These are phyloP conservation scores for Conringia planisiliqua DNA, from an alignment of 345 rosid genomes.

Conservation along the genomic window DNA sequence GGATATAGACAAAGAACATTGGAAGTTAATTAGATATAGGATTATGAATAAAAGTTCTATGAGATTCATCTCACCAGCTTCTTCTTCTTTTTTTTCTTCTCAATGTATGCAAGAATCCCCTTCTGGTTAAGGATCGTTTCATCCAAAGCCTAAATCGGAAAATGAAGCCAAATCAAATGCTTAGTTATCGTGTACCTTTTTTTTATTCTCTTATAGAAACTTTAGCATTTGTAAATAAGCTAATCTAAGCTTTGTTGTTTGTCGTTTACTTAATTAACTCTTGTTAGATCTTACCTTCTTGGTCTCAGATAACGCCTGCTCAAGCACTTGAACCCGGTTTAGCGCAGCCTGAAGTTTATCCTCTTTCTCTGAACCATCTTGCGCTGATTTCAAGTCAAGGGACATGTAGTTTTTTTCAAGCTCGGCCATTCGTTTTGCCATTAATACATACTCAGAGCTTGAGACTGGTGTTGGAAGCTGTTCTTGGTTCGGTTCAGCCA, in stretches of 20 bases:
- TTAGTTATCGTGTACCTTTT: neutral
- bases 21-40: neutral
- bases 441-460: slow-evolving; percentile 43
- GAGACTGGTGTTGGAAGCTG: slow-evolving; percentile 38
- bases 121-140: slow-evolving; percentile 39
- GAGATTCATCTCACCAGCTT: slow-evolving; percentile 28
- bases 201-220: neutral
- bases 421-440: slow-evolving; percentile 68
- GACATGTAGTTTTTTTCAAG: slow-evolving; percentile 54
- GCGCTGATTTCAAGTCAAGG: slow-evolving; percentile 35
- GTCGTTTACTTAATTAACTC: neutral
- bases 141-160: slow-evolving; percentile 45
- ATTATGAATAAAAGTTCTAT: neutral
- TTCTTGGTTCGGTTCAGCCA: slow-evolving; percentile 3
- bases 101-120: slow-evolving; percentile 43
- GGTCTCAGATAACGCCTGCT: slow-evolving; percentile 56
- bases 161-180: neutral
- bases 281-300: slow-evolving; percentile 50
- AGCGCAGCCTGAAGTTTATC: slow-evolving; percentile 59
- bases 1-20: neutral
- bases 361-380: slow-evolving; percentile 61
- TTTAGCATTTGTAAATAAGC: neutral
- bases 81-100: slow-evolving; percentile 46
- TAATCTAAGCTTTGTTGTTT: neutral
- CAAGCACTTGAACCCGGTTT: slow-evolving; percentile 52